Evolutionary conservation across 305 asterid species (phyloP).

Genomic region (Nicotiana rustica): DNA sequence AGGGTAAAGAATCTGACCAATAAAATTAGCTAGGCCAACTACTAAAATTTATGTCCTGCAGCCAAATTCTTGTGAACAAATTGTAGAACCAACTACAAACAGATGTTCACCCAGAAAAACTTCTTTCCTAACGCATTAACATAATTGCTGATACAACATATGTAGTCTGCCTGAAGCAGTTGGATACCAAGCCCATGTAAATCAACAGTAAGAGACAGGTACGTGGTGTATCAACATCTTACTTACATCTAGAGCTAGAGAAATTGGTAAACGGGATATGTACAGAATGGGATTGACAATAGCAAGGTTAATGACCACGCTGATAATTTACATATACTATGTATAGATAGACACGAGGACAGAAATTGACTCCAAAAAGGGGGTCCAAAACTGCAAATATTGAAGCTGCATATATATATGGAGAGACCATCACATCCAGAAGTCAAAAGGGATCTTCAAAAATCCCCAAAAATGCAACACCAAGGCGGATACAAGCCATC

Average conservation of each 20-base stretch:
- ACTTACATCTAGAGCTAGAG: constrained; percentile 36
- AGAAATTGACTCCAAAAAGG: constrained; percentile 41
- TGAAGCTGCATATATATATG: constrained; percentile 37
- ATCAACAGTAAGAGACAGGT: constrained; percentile 21
- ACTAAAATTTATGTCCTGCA: not conserved
- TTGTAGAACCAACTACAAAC: not conserved
- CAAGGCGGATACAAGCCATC: constrained; percentile 24
- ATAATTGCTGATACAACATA: constrained; percentile 24
- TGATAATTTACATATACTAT: constrained; percentile 39
- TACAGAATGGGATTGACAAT: constrained; percentile 43
- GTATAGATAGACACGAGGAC: constrained; percentile 33
- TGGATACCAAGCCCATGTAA: not conserved
- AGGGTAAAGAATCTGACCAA: not conserved
- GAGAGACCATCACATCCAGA: constrained; percentile 34
- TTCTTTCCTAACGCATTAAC: constrained; percentile 20
- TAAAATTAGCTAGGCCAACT: not conserved
- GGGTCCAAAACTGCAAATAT: constrained; percentile 44
- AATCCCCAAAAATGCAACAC: constrained; percentile 37
- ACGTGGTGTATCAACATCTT: constrained; percentile 13
- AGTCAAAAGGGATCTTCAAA: constrained; percentile 30
- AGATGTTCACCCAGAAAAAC: not conserved
- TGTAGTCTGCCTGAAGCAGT: not conserved
- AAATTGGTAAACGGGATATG: constrained; percentile 36
- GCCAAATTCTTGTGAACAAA: not conserved
- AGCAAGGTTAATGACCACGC: constrained; percentile 37